phyloP scores from a whole-genome alignment of 257 asterid species.

The Primulina tabacum region DNA sequence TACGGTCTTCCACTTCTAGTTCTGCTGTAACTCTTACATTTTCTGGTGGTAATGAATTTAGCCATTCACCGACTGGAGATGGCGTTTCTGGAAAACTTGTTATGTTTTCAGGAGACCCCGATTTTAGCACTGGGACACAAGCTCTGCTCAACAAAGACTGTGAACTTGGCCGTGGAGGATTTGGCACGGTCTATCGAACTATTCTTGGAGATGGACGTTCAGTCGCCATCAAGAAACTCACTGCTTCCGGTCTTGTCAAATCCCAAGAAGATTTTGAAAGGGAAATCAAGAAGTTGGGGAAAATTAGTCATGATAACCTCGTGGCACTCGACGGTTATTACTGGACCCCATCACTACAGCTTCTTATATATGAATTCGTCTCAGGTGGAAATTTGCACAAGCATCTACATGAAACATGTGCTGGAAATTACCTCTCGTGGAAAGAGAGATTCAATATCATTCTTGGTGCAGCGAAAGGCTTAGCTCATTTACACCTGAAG shows the following conservation, averaged over 20 bases:
- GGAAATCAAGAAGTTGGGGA: slow-evolving; percentile 67
- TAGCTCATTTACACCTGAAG: slow-evolving; percentile 73
- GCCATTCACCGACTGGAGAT: slow-evolving; percentile 58
- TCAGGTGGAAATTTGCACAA: slow-evolving; percentile 75
- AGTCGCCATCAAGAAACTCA: slow-evolving; percentile 85
- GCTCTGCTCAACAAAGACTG: slow-evolving; percentile 83
- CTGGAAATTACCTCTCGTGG: slow-evolving; percentile 56
- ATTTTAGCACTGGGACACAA: slow-evolving; percentile 72
- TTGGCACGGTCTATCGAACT: slow-evolving; percentile 79
- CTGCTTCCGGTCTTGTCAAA: slow-evolving; percentile 76
- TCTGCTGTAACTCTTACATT: slow-evolving; percentile 60
- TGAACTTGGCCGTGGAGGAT: slow-evolving; percentile 93
- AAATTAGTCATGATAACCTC: slow-evolving; percentile 55
- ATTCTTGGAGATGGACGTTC: slow-evolving; percentile 66
- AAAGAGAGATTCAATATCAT: slow-evolving; percentile 65
- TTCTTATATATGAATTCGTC: slow-evolving; percentile 73
- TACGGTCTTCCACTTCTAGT: slow-evolving; percentile 52
- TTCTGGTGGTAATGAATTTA: slow-evolving; percentile 69
- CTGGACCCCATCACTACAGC: slow-evolving; percentile 88
- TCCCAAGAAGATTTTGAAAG: slow-evolving; percentile 79
- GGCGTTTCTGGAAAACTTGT: slow-evolving; percentile 83
- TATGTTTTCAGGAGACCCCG: slow-evolving; percentile 82
- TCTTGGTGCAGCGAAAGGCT: slow-evolving; percentile 74
- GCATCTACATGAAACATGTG: slow-evolving; percentile 67
- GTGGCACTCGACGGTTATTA: slow-evolving; percentile 81